A percentile compares a stretch with the other conserved stretches of the same genome.
These are phyloP conservation scores for Linderina pennispora DNA, from an alignment of 192 early-diverging fungal genomes.

Conservation along the genomic window DNA sequence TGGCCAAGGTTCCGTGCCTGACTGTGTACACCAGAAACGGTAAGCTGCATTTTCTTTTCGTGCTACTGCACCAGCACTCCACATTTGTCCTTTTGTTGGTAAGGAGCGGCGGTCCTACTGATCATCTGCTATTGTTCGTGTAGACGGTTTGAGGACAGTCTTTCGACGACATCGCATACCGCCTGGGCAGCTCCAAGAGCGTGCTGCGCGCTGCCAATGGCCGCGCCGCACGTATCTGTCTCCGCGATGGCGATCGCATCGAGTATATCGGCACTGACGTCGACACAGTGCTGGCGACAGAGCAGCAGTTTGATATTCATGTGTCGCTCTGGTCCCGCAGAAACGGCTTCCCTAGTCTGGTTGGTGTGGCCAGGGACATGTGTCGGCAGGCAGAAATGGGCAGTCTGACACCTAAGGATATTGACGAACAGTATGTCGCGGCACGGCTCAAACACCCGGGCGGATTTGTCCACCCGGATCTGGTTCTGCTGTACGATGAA, in stretches of 20 bases:
- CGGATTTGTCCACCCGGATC: constrained; percentile 25
- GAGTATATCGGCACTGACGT: constrained; percentile 5
- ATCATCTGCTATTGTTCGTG: neutral
- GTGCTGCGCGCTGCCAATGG: constrained; percentile 17
- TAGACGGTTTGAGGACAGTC: constrained; percentile 11
- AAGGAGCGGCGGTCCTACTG: neutral
- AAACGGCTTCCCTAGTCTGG: constrained; percentile 29
- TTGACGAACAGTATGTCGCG: constrained; percentile 17
- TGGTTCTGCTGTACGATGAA: constrained; percentile 32
- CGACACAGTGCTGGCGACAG: neutral
- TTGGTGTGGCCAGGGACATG: constrained; percentile 11
- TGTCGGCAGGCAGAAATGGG: constrained; percentile 7
- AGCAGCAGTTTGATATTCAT: constrained; percentile 5
- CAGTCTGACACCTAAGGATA: constrained; percentile 1
- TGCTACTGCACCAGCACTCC: no score
- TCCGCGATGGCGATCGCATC: constrained; percentile 1
- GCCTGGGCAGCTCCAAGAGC: constrained; percentile 38
- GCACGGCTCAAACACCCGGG: constrained; percentile 10
- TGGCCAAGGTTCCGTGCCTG: constrained; percentile 32
- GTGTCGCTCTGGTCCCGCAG: constrained; percentile 37
- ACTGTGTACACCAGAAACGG: constrained; percentile 36
- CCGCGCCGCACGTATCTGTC: constrained; percentile 20
- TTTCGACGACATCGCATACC: constrained; percentile 15
- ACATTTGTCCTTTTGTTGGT: no score
- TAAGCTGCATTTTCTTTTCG: no score